Evolutionary conservation across 2,329 filamentous ascomycete species (phyloP), one percentile per base, ranked within the genome.

Genomic region (Ceratocystis huliohia): DNA sequence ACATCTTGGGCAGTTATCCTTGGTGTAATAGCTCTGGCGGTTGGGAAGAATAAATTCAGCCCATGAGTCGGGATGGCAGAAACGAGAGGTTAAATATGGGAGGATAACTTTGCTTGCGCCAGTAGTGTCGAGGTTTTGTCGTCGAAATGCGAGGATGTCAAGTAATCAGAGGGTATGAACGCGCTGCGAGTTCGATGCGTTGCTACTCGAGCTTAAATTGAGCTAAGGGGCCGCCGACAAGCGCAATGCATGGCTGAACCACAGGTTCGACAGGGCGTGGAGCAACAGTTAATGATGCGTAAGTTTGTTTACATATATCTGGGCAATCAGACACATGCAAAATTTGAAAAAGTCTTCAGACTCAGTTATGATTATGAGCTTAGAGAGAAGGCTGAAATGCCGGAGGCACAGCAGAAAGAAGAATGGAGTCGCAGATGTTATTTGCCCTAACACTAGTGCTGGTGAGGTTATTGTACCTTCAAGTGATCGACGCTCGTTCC

Each of bases 171-270:
- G 56, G 56, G 28, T 37, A 13, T 59, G 8, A 20, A 59, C 56
- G 56, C 56, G 56, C 56, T 59, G 56, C 30, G 28, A 30, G 33
- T 59, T 59, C 25, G 56, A 59, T 59, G 56, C 56, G 56, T 59
- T 59, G 56, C 56, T 59, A n/a, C 56, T 30, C 25, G 56, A 59
- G 56, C 56, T 59, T 59, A 59, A 59, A 59, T 20, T 59, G 56
- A 37, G 56, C 56, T 59, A 59, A 59, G 56, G 56, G 56, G 56
- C 28, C 56, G 56, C 28, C 33, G 50, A n/a, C 45, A 64, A 28
- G 48, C 33, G 15, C 63, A 64, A 64, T 64, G 48, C 46, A 64
- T 64, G 45, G 25, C 44, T 56, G 46, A 64, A 48, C 44, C 53
- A 57, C 64, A 45, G 13, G 22, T 41, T 61, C 7, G 20, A 41